phyloP scores from a whole-genome alignment of 139 green algal species.

The Chlorella vulgaris region DNA sequence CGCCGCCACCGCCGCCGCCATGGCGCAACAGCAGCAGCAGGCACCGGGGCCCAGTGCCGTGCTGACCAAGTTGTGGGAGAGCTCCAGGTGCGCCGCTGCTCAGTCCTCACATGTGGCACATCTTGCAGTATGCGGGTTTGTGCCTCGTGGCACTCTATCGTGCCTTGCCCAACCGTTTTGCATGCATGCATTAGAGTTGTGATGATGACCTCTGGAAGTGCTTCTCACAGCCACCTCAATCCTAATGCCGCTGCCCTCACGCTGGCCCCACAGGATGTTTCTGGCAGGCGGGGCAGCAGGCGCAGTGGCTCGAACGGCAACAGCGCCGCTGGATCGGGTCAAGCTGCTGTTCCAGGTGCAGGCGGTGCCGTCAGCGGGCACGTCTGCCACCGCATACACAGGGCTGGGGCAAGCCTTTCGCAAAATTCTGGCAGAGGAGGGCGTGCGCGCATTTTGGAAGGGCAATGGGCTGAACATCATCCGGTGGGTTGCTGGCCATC shows the following conservation, averaged over 20 bases:
- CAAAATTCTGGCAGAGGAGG: constrained; percentile 92
- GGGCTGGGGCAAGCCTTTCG: constrained; percentile 79
- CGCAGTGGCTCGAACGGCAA: constrained; percentile 69
- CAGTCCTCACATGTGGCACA: too few species aligned
- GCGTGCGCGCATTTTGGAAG: constrained; percentile 91
- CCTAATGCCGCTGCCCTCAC: background rate
- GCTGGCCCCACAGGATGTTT: constrained; percentile 53
- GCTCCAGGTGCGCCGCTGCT: constrained; percentile 4
- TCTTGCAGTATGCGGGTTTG: too few species aligned
- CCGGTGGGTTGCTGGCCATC: constrained; percentile 37
- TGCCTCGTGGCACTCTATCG: too few species aligned
- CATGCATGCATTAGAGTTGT: background rate
- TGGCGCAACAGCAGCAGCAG: constrained; percentile 29
- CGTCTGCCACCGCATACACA: constrained; percentile 73
- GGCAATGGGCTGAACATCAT: constrained; percentile 93
- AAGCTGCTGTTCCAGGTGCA: constrained; percentile 92
- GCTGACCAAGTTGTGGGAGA: constrained; percentile 21
- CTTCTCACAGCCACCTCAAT: background rate
- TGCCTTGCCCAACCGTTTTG: background rate
- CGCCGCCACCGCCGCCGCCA: constrained; percentile 11
- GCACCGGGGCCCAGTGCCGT: background rate
- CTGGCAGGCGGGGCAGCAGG: constrained; percentile 76
- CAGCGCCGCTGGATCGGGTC: constrained; percentile 87
- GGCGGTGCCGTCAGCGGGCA: constrained; percentile 52
- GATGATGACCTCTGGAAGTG: background rate